Conservation (phyloP, 2,329 filamentous ascomycete genomes). For the Pyrenochaeta sp. region DNA sequence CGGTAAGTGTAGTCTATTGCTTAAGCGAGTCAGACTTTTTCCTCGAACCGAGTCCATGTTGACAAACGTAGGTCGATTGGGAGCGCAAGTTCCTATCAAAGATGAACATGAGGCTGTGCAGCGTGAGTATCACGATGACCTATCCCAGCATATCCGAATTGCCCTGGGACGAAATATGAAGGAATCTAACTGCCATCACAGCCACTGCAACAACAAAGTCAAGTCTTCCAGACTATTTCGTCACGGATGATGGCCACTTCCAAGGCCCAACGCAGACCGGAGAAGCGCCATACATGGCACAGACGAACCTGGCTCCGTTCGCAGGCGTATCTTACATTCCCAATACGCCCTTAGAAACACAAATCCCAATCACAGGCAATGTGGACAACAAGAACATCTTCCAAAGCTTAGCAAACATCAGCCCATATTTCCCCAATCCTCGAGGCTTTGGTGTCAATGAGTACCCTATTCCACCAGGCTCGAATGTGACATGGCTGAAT, state of each 20-base stretch:
- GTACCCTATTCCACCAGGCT: constrained; percentile 70
- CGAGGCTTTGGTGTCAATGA: constrained; percentile 76
- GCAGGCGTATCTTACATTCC: constrained; percentile 68
- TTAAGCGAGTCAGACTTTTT: neutral
- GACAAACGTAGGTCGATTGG: constrained; percentile 10
- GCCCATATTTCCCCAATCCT: constrained; percentile 73
- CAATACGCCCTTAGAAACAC: constrained; percentile 74
- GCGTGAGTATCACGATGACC: constrained; percentile 25
- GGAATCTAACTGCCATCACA: constrained; percentile 14
- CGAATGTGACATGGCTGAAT: constrained; percentile 73
- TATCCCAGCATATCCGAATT: neutral
- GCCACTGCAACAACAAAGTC: constrained; percentile 30
- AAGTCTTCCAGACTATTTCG: constrained; percentile 41
- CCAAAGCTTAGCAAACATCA: constrained; percentile 72
- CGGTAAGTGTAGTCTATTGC: constrained; percentile 17
- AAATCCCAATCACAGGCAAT: constrained; percentile 69
- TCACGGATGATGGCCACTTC: constrained; percentile 40
- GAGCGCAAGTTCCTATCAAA: constrained; percentile 22
- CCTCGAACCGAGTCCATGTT: no score
- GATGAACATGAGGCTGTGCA: constrained; percentile 22
- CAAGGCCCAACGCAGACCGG: constrained; percentile 74
- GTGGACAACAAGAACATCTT: constrained; percentile 71
- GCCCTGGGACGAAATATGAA: neutral
- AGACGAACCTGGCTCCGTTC: constrained; percentile 73
- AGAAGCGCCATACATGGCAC: constrained; percentile 71